A percentile compares a stretch with the other conserved stretches of the same genome.
These are phyloP conservation scores for Trypanosoma brucei DNA, from an alignment of 208 protist species.

Conservation along the genomic window DNA sequence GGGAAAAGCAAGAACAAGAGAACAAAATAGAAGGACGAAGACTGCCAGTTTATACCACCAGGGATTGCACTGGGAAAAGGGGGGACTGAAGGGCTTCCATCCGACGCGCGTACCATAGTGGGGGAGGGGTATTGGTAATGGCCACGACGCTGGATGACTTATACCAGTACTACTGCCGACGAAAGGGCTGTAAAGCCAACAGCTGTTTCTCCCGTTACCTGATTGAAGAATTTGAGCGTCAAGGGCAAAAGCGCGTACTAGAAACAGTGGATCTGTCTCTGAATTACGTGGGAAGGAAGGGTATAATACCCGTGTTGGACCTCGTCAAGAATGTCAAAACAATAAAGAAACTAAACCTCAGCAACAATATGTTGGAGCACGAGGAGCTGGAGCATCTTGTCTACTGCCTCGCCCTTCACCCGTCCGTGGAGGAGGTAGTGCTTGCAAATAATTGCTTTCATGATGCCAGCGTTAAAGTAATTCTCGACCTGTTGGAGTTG, in stretches of 20 bases:
- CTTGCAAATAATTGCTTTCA: conserved; percentile 63
- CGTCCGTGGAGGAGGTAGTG: conserved; percentile 41
- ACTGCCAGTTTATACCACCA: no score
- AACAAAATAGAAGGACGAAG: conserved; percentile 2
- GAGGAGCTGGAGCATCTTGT: conserved; percentile 74
- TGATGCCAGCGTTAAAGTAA: conserved; percentile 44
- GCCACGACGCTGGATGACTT: conserved; percentile 76
- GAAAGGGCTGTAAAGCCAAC: conserved; percentile 66
- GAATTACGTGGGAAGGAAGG: conserved; percentile 83
- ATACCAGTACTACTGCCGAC: conserved; percentile 80
- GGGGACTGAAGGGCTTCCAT: no score
- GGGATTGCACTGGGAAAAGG: no score
- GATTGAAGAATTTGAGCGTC: conserved; percentile 30
- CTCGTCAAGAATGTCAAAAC: conserved; percentile 79
- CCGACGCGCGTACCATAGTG: no score
- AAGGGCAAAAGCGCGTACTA: conserved; percentile 27
- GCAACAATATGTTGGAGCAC: conserved; percentile 67
- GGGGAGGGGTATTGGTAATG: neutral
- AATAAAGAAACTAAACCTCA: conserved; percentile 59
- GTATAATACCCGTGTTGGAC: conserved; percentile 75
- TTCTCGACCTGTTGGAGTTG: conserved; percentile 59
- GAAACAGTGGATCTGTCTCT: conserved; percentile 56
- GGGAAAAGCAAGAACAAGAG: conserved; percentile 16
- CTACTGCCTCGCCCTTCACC: conserved; percentile 77
- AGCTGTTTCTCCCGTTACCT: conserved; percentile 55